Evolutionary conservation across 768 basidiomycete species (phyloP), one percentile per base, ranked within the genome.

Genomic region (Lactifluus echinatus): DNA sequence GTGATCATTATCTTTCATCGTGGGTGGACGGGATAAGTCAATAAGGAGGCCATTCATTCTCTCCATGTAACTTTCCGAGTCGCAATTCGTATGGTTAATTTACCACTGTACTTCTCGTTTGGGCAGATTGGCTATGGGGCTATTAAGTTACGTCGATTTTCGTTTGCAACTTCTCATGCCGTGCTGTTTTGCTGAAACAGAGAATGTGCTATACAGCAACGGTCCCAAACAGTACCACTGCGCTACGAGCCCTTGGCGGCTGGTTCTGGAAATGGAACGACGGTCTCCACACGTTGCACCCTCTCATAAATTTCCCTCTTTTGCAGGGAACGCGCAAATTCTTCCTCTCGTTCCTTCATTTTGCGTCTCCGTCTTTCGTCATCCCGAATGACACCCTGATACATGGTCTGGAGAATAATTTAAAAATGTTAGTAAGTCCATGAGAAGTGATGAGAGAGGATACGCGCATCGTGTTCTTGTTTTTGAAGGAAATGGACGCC

Each of bases 401-500:
- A 95, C 93, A 96, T 96, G 28, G 74, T 83, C 93, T 97, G 58
- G 28, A 46, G 24, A 23, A 36, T 2, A 51, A n/a, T n/a, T n/a
- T n/a, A n/a, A n/a, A 44, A 21, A 24, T 48, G 52, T 23, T 28
- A 37, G 19, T 54, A 59, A 33, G 43, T 19, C 37, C 21, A 36
- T 43, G 7, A 8, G 36, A 5, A 0, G 4, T 26, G 24, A n/a
- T 23, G 52, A 34, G n/a, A 29, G 5, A 26, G 23, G 2, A 8
- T n/a, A 66, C 73, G 47, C 62, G 93, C 94, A 64, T 91, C 82
- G 55, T 85, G 84, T 70, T 97, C 93, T 65, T 82, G 80, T 15
- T 78, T 73, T 67, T 97, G 93, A 54, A 93, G 81, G 65, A 78
- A 87, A 68, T 97, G 94, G 29, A 97, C 93, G 19, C 82, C 89